Conservation (phyloP, 495 filamentous ascomycete species). For the Cercophora newfieldiana region DNA sequence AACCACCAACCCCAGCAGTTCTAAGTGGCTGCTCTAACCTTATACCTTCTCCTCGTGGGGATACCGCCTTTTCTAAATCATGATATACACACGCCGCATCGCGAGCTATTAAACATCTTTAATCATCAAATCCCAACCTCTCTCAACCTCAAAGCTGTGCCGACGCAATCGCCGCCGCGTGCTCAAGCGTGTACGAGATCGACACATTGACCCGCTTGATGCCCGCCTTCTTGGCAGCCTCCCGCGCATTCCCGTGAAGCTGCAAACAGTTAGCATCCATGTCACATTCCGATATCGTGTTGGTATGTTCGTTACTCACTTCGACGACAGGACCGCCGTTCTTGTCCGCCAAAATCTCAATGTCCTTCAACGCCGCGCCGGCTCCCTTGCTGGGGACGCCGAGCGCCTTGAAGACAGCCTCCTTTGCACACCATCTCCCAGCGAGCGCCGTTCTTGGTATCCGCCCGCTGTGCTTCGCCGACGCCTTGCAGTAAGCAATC, state of each 20-base stretch:
- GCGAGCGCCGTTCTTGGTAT: slow-evolving; percentile 83
- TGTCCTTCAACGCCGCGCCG: slow-evolving; percentile 87
- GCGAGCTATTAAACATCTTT: neutral
- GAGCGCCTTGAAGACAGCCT: slow-evolving; percentile 98
- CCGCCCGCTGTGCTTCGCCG: slow-evolving; percentile 42
- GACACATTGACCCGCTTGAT: slow-evolving; percentile 86
- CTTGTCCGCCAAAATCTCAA: slow-evolving; percentile 82
- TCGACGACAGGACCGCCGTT: slow-evolving; percentile 79
- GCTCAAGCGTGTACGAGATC: slow-evolving; percentile 89
- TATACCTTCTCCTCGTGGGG: neutral
- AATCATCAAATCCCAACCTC: neutral
- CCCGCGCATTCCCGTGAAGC: slow-evolving; percentile 82
- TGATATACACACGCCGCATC: neutral
- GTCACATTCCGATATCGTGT: no score
- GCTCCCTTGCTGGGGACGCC: slow-evolving; percentile 84
- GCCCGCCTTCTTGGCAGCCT: slow-evolving; percentile 77
- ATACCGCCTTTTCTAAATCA: slow-evolving; percentile 6
- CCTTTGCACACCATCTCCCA: slow-evolving; percentile 94
- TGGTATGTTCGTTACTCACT: slow-evolving; percentile 58
- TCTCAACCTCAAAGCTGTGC: slow-evolving; percentile 30
- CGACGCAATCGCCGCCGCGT: slow-evolving; percentile 85
- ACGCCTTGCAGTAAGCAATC: slow-evolving; percentile 80
- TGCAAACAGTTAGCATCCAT: slow-evolving; percentile 49
- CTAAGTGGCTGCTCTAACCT: slow-evolving; percentile 3
- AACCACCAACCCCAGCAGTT: neutral